Evolutionary conservation across 805 yeast genomes (phyloP), one percentile per base, ranked within the genome.

Genomic region (Scheffersomyces stipitis): DNA sequence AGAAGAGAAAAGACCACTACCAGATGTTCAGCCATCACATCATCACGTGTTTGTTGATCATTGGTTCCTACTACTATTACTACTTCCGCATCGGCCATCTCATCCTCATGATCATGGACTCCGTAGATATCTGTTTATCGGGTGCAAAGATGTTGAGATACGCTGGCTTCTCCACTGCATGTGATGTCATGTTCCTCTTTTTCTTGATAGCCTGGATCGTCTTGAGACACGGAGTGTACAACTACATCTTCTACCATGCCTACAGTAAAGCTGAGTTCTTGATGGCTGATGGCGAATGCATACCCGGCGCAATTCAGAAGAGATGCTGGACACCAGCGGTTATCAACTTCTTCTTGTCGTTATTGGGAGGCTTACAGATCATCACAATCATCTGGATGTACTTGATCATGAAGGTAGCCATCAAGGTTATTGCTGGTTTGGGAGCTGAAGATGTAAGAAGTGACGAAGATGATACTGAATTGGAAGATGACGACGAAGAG

Each of bases 11-110:
- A 56, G 97, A 89, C 57, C 81, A 86, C 56, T 60, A 63, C 48
- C 96, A 89, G 62, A 89, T 89, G 97, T 78, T 88, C 52, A 65
- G 81, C 31, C 97, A 89, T 58, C 97, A 89, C 60, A 79, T 90
- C 38, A 81, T 90, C 38, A 89, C 97, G 1, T 73, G 81, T 49
- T 49, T 68, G 15, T 71, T 89, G 37, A 73, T 84, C 18, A 56
- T 73, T 9, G 91, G 93, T 2, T 83, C 93, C 1, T 89, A 88
- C 59, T 69, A 67, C 52, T 80, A 78, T 56, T 81, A 84, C 61
- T 84, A 81, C 60, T 77, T 82, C 23, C 73, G 86, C 26, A 75
- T 86, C 37, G 96, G 97, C 20, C 86, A 87, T 60, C 73, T 83
- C 18, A 82, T 89, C 30, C 62, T 87, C 46, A 72, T 81, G 43